Base-by-base conservation (phyloP, 495 filamentous ascomycete species). In the Bathelium albidoporum region DNA sequence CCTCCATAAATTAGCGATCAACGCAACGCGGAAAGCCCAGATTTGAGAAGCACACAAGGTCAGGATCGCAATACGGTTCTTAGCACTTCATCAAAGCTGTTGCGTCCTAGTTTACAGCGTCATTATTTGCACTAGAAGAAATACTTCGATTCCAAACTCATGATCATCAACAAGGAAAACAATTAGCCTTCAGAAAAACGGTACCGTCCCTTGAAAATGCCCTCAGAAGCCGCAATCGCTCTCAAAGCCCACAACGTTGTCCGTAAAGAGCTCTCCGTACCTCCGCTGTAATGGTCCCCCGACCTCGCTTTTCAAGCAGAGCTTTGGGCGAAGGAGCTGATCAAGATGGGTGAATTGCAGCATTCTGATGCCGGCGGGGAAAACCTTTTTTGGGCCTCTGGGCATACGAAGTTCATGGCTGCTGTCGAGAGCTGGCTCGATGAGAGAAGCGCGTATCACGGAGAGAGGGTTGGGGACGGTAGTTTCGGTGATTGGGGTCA, bases 381-480 rank as follows among this genome's bases (percentile, higher is more conserved):
- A 63, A 79, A 79, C 45, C 66, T 79, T 11, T 76, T 71, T 66
- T 68, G 69, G 74, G 34, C 20, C 29, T 64, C 39, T 2, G 59
- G 43, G 0, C 43, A 71, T 1, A 65, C 65, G 0, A 39, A 28
- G 11, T 44, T 71, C 11, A 64, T 59, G 32, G 36, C 58, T 0
- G 71, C 55, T 7, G 65, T 67, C 36, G 45, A 65, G 65, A n/a
- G 60, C 45, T 65, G 70, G 75, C 62, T 76, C 64, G 66, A 64
- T 11, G 75, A 77, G 67, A 71, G 70, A 61, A 68, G 66, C 41
- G 68, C 68, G 20, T 78, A 77, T 59, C 67, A 73, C 58, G 74
- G 74, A 1, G 69, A 77, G 69, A 71, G 68, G 59, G 74, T 77
- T 45, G 72, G 71, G 0, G 69, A 75, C 61, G 74, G 73, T 3